These are phyloP conservation scores for Alternaria viburni DNA, from an alignment of 2,329 filamentous ascomycete species.

Conservation along the genomic window DNA sequence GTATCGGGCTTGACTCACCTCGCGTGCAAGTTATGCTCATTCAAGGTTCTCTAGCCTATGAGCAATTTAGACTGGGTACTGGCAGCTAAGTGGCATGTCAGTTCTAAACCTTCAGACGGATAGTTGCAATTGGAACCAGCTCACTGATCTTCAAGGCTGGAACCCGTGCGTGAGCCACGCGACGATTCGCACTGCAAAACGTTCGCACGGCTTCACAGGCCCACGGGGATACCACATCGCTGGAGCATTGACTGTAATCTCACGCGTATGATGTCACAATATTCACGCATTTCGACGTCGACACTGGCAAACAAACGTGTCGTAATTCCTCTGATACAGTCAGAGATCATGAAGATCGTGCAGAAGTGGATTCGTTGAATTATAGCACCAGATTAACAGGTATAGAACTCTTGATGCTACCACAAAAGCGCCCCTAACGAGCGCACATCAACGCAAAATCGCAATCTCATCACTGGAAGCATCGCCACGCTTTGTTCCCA, in stretches of 20 bases:
- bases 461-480: slow-evolving; percentile 30
- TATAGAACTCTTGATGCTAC: background rate
- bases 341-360: background rate
- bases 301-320: background rate
- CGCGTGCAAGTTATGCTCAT: background rate
- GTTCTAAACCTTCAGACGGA: background rate
- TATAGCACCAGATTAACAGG: background rate
- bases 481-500: slow-evolving; percentile 23
- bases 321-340: background rate
- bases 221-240: background rate
- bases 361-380: background rate
- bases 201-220: background rate
- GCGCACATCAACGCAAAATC: slow-evolving; percentile 12
- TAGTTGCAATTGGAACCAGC: background rate
- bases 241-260: background rate
- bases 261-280: background rate
- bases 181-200: background rate
- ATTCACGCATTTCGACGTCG: background rate
- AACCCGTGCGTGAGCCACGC: background rate
- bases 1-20: background rate
- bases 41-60: background rate
- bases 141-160: background rate
- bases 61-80: background rate
- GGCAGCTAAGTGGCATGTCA: background rate
- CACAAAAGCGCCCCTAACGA: background rate